Conservation (phyloP, 768 basidiomycete species). For the Lanmaoa pseudosensibilis region DNA sequence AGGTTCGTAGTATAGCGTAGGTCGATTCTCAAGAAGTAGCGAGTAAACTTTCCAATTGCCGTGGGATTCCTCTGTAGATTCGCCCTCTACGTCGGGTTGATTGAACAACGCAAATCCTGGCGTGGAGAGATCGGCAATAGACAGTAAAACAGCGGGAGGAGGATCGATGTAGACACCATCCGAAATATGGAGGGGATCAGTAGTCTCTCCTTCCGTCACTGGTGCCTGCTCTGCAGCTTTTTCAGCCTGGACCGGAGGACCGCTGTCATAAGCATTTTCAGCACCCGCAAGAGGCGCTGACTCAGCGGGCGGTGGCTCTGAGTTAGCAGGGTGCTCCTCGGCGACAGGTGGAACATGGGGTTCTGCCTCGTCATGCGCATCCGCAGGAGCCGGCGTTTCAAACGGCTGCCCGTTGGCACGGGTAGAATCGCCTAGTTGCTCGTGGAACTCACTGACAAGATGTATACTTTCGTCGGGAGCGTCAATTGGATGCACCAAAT, state of each 20-base stretch:
- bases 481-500: slow-evolving; percentile 9
- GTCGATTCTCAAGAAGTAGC: slow-evolving; percentile 61
- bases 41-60: slow-evolving; percentile 23
- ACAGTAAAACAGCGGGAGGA: slow-evolving; percentile 66
- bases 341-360: not conserved
- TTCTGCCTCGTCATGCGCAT: slow-evolving; percentile 4
- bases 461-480: slow-evolving; percentile 2
- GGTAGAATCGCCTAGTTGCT: slow-evolving; percentile 9
- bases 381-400: slow-evolving; percentile 6
- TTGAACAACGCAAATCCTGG: slow-evolving; percentile 57
- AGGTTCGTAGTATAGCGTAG: slow-evolving; percentile 78
- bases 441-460: slow-evolving; percentile 23
- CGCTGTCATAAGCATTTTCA: slow-evolving; percentile 8
- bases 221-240: slow-evolving; percentile 11
- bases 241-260: slow-evolving; percentile 7
- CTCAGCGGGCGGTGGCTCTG: slow-evolving; percentile 11
- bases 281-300: slow-evolving; percentile 3
- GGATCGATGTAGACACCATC: slow-evolving; percentile 75
- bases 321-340: slow-evolving; percentile 2
- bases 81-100: slow-evolving; percentile 38
- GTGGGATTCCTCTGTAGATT: slow-evolving; percentile 19
- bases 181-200: slow-evolving; percentile 58
- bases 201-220: slow-evolving; percentile 12
- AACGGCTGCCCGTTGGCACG: slow-evolving; percentile 3
- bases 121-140: slow-evolving; percentile 40